Evolutionary conservation across 169 alveolate species (phyloP), one percentile per base, ranked within the genome.

Genomic region (Cryptosporidium parvum): DNA sequence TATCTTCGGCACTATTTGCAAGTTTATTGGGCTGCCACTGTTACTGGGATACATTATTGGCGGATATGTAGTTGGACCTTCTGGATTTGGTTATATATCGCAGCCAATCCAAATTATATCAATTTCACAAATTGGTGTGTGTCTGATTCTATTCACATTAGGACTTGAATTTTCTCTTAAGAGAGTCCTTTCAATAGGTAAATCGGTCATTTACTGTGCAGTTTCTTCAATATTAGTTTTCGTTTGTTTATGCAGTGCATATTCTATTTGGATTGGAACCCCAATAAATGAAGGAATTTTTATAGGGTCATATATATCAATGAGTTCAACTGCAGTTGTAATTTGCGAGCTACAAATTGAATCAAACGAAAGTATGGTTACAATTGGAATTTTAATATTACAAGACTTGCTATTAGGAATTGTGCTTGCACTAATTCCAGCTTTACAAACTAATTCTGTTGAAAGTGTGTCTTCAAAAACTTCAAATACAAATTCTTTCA

Each of bases 261-360:
- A 80, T 80, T 80, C 89, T 61, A 18, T 80, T 21, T 80, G 75
- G 89, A 58, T 62, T 44, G 89, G 89, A 14, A 80, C 89, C 1
- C 89, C 89, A 44, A 80, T 80, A 14, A 80, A 65, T 62, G 89
- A 80, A 80, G 89, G 89, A 2, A 80, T 80, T 62, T 80, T 80
- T 67, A 80, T 80, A 61, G 89, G 89, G 10, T 42, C 89, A 65
- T 80, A 62, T 48, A 80, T 80, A 42, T 80, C 89, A 12, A 80
- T 80, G 89, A 80, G 89, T 29, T 80, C 89, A 18, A 80, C 89
- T 16, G 89, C 89, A 8, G 75, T 80, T 33, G 89, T 80, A 31
- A 58, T 80, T 80, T 69, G 69, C 9, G 89, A 80, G 62, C 42
- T 80, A 80, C 75, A 80, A 48, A 16, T 80, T n/a, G 89, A 80